Evolutionary conservation across 1,284 basidiomycete genomes (phyloP), one percentile per base, ranked within the genome.

Genomic region (Tausonia pullulans): DNA sequence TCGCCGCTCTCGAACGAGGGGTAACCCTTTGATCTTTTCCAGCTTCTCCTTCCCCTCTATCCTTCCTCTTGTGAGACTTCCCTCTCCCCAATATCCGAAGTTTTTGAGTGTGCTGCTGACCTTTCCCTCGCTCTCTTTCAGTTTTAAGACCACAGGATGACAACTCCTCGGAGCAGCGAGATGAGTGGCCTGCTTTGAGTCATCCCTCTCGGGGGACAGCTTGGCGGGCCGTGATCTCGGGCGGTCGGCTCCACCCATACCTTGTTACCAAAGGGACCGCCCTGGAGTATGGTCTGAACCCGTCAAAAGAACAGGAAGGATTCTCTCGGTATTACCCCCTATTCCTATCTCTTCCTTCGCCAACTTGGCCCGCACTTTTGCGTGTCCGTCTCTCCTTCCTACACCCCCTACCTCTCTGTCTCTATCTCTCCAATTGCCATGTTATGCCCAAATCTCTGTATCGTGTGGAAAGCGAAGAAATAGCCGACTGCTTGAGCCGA

Each of bases 191-290:
- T 16, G 54, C 55, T 41, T 63, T 43, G 61, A 52, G 61, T 2
- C 27, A 46, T 41, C 44, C 54, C 55, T 16, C 14, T 58, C 52
- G 14, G 16, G 40, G 61, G 43, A 54, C 40, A 44, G 7, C 40
- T 16, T 14, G 43, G 57, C 55, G 48, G 50, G 40, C 41, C 48
- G 51, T 63, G 61, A 57, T 27, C 41, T 63, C 61, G 55, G 52
- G 61, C 61, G 54, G 53, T 27, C 61, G 61, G 61, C 61, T 63
- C 51, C 61, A 57, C 27, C 61, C 39, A 9, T 43, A 63, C 56
- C 61, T 63, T 63, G 61, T 63, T 63, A 61, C 16, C 53, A 41
- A 57, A 44, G 52, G 41, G 54, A 44, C 46, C 52, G 52, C 61
- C 48, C 55, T n/a, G 51, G 13, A 43, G 10, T 16, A 56, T n/a